These are phyloP conservation scores for Anisodus tanguticus DNA, from an alignment of 257 asterid genomes.

Conservation along the genomic window DNA sequence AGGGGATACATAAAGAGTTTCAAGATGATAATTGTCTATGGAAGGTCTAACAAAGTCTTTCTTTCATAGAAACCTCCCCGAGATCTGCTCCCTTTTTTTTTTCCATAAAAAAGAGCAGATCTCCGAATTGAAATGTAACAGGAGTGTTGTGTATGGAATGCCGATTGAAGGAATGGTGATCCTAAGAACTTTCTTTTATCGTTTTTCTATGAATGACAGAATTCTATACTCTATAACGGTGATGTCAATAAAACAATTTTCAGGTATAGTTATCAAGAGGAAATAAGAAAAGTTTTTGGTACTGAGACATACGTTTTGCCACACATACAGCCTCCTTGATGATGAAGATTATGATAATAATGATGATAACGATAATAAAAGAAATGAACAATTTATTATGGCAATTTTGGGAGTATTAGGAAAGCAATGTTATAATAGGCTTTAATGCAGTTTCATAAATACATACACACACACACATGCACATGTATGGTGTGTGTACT, in stretches of 20 bases:
- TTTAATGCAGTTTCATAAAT: neutral
- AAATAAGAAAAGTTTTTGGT: neutral
- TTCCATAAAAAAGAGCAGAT: neutral
- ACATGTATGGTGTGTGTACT: neutral
- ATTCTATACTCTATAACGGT: neutral
- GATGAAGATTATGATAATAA: neutral
- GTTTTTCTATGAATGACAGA: neutral
- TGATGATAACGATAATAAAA: neutral
- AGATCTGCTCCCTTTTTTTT: no score
- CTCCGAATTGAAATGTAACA: neutral
- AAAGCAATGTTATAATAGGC: neutral
- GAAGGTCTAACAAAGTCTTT: neutral
- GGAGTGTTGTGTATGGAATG: neutral
- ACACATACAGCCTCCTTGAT: neutral
- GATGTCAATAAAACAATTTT: neutral
- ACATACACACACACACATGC: neutral
- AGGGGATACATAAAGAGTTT: neutral
- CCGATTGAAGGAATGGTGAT: neutral
- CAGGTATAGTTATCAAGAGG: neutral
- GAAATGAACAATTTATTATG: neutral
- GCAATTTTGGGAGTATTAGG: constrained; percentile 20
- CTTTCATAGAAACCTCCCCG: neutral
- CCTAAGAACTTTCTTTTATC: neutral
- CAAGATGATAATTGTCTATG: neutral
- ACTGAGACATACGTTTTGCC: neutral